phyloP scores from a whole-genome alignment of 1,284 basidiomycete genomes.

The Cutaneotrichosporon sp. region DNA sequence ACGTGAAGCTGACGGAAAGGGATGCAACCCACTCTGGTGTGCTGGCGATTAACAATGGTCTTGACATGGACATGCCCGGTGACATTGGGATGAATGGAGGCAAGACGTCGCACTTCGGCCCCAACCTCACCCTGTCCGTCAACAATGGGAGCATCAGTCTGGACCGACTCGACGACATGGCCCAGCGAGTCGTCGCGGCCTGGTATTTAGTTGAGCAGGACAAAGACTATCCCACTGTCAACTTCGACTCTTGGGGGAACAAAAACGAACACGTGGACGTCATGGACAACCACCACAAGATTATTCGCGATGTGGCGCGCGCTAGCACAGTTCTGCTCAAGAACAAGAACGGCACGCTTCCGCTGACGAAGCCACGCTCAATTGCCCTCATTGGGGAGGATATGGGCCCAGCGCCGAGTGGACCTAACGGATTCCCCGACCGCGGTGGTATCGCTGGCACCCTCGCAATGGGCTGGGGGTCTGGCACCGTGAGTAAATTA shows the following conservation, averaged over 20 bases:
- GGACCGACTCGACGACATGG: constrained; percentile 35
- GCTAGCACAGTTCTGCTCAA: constrained; percentile 64
- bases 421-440: constrained; percentile 69
- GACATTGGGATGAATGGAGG: constrained; percentile 17
- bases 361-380: constrained; percentile 54
- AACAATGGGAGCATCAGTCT: constrained; percentile 25
- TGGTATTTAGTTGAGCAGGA: constrained; percentile 36
- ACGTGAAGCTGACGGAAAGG: constrained; percentile 34
- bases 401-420: constrained; percentile 62
- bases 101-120: constrained; percentile 13
- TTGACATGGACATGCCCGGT: constrained; percentile 52
- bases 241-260: constrained; percentile 18
- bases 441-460: constrained; percentile 53
- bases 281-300: constrained; percentile 63
- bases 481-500: constrained; percentile 50
- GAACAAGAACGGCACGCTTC: constrained; percentile 58
- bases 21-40: constrained; percentile 19
- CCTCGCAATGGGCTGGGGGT: constrained; percentile 81
- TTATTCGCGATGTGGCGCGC: constrained; percentile 24
- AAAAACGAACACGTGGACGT: constrained; percentile 63
- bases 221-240: constrained; percentile 20
- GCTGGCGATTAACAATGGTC: constrained; percentile 17
- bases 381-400: constrained; percentile 64
- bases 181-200: constrained; percentile 26
- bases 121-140: constrained; percentile 23